Conservation (phyloP, 352 stramenopile species). For the Pythium sp. region DNA sequence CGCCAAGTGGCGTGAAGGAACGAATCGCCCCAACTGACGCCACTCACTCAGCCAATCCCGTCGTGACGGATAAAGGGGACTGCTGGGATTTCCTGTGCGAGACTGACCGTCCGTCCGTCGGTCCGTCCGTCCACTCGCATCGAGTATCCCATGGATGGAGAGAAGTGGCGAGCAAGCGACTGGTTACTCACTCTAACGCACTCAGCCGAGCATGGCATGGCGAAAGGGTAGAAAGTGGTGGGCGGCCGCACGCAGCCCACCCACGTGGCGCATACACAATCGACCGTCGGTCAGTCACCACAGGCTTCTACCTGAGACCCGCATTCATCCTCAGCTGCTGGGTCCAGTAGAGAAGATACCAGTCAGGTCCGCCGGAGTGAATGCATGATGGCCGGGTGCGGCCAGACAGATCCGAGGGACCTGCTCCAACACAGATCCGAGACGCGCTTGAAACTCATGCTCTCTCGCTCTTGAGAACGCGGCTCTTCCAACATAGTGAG, state of each 20-base stretch:
- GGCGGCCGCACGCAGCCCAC: too few relatives aligned
- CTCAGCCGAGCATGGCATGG: background rate
- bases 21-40: background rate
- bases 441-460: background rate
- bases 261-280: background rate
- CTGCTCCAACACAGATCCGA: background rate
- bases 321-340: background rate
- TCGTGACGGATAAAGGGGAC: background rate
- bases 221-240: background rate
- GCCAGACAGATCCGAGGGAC: background rate
- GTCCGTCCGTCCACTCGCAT: background rate
- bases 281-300: background rate
- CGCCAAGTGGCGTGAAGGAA: slow-evolving; percentile 1
- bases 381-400: too few relatives aligned
- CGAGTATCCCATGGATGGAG: background rate
- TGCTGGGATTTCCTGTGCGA: background rate
- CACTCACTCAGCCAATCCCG: background rate
- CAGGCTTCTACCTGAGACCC: background rate
- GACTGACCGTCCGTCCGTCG: background rate
- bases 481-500: background rate
- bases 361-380: too few relatives aligned
- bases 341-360: background rate
- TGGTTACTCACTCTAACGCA: slow-evolving; percentile 13
- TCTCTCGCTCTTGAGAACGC: background rate
- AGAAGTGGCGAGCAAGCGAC: background rate